Base-by-base conservation (phyloP, 768 basidiomycete genomes). In the Daedalea quercina region DNA sequence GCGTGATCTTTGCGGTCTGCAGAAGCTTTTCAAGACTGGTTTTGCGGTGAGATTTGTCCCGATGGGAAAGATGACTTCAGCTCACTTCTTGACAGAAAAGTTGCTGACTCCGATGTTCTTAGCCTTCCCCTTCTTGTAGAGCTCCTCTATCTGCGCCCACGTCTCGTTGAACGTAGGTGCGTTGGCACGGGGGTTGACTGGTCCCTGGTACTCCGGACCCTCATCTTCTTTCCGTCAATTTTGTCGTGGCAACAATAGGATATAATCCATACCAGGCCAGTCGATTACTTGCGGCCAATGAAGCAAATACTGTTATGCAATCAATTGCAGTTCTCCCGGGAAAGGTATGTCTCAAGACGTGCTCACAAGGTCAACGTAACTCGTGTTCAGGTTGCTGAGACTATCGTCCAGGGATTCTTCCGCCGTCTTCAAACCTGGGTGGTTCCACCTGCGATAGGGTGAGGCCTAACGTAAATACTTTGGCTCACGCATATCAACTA, bases 41-140 rank as follows among this genome's bases (percentile, higher is more conserved):
- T 31, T 13, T 15, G 31, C 7, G 41, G 33, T 42, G 11, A 42
- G 24, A 43, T 53, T 2, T n/a, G 24, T 40, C 34, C 8, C n/a
- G 19, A 22, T 43, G 7, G 28, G 24, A 12, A 52, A 15, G 20
- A 34, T n/a, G 33, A 46, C n/a, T 19, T 17, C 47, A 12, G 63
- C 73, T 17, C 51, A 80, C 77, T 71, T 80, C 58, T 80, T 78
- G 52, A 80, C 66, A 3, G 77, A 79, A 59, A 82, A 82, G 62
- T 84, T 84, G 62, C 77, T 78, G 44, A 84, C 78, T 0, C 81
- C 80, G 54, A 82, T 78, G 1, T 78, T 74, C 50, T 64, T 73
- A 11, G 71, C 76, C 57, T 73, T 75, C 0, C 76, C 76, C 13
- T 70, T 72, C 24, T 67, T 69, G 28, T 75, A 66, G 11, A 81